These are phyloP conservation scores for Boletales sp. DNA, from an alignment of 768 basidiomycete genomes.

Conservation along the genomic window DNA sequence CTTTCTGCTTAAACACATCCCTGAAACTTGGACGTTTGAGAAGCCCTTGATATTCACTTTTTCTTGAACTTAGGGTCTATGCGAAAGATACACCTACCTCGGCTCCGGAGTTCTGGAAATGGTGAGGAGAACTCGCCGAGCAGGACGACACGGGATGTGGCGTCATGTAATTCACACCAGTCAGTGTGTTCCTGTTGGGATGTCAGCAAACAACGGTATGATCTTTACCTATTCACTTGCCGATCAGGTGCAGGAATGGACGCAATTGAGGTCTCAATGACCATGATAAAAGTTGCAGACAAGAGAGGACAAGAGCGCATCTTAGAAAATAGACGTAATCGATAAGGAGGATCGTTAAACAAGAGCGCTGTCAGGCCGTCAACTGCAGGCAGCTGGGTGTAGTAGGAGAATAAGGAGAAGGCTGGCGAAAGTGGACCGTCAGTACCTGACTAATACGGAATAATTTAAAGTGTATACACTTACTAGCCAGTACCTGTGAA, in stretches of 20 bases:
- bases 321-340: constrained; percentile 1
- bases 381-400: constrained; percentile 7
- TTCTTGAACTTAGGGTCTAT: no score
- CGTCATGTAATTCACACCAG: no score
- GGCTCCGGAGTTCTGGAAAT: no score
- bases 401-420: constrained; percentile 10
- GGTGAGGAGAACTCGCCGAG: no score
- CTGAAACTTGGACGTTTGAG: no score
- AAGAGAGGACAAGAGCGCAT: constrained; percentile 9
- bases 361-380: constrained; percentile 12
- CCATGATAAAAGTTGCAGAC: constrained; percentile 4
- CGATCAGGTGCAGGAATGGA: constrained; percentile 1
- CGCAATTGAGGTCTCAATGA: constrained; percentile 4
- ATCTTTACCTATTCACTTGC: background rate
- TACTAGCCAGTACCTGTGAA: constrained; percentile 20
- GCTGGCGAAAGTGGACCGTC: constrained; percentile 1
- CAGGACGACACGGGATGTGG: no score
- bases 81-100: no score
- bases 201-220: no score
- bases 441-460: background rate
- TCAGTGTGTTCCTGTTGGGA: no score
- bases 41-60: no score
- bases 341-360: background rate
- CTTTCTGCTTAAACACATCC: no score
- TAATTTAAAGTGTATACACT: background rate